A percentile compares a stretch with the other conserved stretches of the same genome.
Conservation (phyloP, 1,139 yeast genomes). For the Saccharomyces hybrid region DNA sequence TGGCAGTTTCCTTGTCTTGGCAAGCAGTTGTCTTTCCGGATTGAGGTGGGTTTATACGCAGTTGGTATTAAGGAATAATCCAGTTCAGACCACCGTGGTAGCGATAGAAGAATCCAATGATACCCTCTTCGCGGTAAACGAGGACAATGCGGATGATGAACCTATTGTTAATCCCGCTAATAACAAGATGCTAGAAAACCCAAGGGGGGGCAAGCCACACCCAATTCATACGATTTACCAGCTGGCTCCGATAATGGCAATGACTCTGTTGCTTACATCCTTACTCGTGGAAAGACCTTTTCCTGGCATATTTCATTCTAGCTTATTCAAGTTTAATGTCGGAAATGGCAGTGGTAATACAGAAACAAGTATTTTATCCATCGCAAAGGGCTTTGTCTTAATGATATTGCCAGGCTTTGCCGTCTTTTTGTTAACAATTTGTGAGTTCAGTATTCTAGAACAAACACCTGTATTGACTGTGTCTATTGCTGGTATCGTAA, state of each 20-base stretch:
- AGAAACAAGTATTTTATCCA: constrained; percentile 26
- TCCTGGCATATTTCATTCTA: constrained; percentile 21
- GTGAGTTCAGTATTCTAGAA: constrained; percentile 78
- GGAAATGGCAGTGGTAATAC: constrained; percentile 1
- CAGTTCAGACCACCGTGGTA: constrained; percentile 2
- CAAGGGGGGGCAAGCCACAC: constrained; percentile 36
- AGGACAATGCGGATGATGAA: not conserved
- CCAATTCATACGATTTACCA: constrained; percentile 80
- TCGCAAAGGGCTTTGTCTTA: constrained; percentile 42
- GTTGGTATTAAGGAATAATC: constrained; percentile 41
- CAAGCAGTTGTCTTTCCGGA: constrained; percentile 80
- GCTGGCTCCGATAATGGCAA: constrained; percentile 77
- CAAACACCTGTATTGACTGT: constrained; percentile 81
- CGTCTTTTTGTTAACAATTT: constrained; percentile 84
- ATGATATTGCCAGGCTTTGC: constrained; percentile 74
- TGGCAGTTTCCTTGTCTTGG: constrained; percentile 67
- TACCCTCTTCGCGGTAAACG: not conserved
- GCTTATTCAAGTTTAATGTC: constrained; percentile 16
- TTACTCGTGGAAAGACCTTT: constrained; percentile 27
- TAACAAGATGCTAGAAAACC: not conserved
- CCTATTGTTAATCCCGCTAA: not conserved
- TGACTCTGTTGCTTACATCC: constrained; percentile 45
- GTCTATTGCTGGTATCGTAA: constrained; percentile 86
- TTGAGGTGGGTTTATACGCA: constrained; percentile 94
- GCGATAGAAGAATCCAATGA: not conserved